phyloP scores from a whole-genome alignment of 768 basidiomycete species.

The Lactarius quietus region DNA sequence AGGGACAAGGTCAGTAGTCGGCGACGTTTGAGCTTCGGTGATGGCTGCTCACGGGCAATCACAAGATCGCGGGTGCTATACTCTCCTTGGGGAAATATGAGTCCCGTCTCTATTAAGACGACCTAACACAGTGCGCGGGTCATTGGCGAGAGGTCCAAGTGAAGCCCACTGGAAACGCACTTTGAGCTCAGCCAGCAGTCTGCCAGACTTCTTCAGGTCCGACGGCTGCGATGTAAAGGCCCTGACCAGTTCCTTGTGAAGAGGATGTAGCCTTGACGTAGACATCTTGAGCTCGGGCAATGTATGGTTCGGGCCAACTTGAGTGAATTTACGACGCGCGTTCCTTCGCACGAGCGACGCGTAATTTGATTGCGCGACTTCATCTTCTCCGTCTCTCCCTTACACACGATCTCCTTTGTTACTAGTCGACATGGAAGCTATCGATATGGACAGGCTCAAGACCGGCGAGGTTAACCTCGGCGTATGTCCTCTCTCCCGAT shows the following conservation, averaged over 20 bases:
- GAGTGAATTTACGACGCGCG: slow-evolving; percentile 20
- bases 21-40: neutral
- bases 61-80: slow-evolving; percentile 61
- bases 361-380: slow-evolving; percentile 35
- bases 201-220: slow-evolving; percentile 64
- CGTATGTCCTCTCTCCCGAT: slow-evolving; percentile 57
- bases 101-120: slow-evolving; percentile 70
- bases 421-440: slow-evolving; percentile 41
- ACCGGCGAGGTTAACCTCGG: slow-evolving; percentile 95
- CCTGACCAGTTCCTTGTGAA: slow-evolving; percentile 64
- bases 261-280: slow-evolving; percentile 48
- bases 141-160: neutral
- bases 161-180: slow-evolving; percentile 35
- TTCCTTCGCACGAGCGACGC: slow-evolving; percentile 37
- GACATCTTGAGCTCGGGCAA: slow-evolving; percentile 40
- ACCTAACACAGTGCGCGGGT: slow-evolving; percentile 43
- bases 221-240: slow-evolving; percentile 63
- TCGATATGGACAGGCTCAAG: slow-evolving; percentile 88
- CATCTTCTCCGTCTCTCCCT: slow-evolving; percentile 22
- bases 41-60: slow-evolving; percentile 19
- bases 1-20: neutral
- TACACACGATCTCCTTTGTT: slow-evolving; percentile 26
- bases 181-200: slow-evolving; percentile 71
- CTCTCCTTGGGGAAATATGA: slow-evolving; percentile 69
- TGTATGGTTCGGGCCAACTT: neutral